phyloP scores from a whole-genome alignment of 2,329 filamentous ascomycete species.

The Pseudogymnoascus sp. region DNA sequence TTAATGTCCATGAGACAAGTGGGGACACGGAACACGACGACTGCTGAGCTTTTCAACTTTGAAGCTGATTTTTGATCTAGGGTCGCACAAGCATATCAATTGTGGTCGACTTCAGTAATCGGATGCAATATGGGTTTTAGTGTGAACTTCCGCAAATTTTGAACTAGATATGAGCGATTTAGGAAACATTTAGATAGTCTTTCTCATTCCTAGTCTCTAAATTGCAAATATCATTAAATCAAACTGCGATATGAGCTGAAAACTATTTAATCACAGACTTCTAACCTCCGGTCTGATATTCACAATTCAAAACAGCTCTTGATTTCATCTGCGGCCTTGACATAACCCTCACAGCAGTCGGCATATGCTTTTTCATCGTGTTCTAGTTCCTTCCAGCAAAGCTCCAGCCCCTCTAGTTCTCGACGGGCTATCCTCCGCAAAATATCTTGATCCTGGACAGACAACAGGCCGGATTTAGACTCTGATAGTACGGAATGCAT shows the following conservation, averaged over 20 bases:
- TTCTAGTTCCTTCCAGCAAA: constrained; percentile 15
- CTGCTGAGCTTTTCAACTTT: neutral
- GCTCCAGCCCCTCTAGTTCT: constrained; percentile 15
- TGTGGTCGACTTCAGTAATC: neutral
- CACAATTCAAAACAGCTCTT: constrained; percentile 14
- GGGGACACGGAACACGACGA: neutral
- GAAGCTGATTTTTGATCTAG: neutral
- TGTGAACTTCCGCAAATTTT: neutral
- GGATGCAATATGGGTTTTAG: neutral
- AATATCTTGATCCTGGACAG: constrained; percentile 12
- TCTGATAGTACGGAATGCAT: constrained; percentile 17
- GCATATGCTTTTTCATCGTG: constrained; percentile 11
- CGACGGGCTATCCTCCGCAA: constrained; percentile 14
- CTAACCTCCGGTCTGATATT: neutral
- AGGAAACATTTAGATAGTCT: neutral
- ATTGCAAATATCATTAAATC: neutral
- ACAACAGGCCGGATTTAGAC: constrained; percentile 10
- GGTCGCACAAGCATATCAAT: neutral
- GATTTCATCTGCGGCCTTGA: constrained; percentile 13
- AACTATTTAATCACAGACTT: neutral
- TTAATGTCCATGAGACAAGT: neutral
- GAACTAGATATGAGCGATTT: neutral
- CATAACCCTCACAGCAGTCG: constrained; percentile 16
- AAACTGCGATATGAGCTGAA: neutral
- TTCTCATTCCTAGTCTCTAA: neutral